Evolutionary conservation across 768 basidiomycete genomes (phyloP), one percentile per base, ranked within the genome.

Genomic region (Coprinopsis sp.): DNA sequence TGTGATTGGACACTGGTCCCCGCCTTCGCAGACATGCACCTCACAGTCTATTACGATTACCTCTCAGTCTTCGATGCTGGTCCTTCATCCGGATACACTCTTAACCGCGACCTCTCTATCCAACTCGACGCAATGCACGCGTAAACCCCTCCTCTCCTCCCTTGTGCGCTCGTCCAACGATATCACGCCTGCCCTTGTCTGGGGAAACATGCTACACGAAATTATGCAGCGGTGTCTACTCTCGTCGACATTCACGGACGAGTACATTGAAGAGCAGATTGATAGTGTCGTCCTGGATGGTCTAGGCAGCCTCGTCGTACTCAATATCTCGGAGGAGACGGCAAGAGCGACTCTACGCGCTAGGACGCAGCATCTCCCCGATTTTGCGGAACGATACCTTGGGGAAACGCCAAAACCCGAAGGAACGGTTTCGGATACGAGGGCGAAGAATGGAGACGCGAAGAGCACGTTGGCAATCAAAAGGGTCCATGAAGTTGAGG

Each of bases 191-290:
- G 72, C 84, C 4, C 71, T 90, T 10, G 72, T 95, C 0, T 97
- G 92, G 82, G 96, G 96, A 29, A 96, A 86, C 55, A 82, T 98
- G 64, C 75, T 96, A 4, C 96, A 99, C 56, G 84, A 91, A 53
- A 83, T 97, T 27, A 80, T 96, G 70, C 93, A 98, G 60, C 68
- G 73, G 0, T 92, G 90, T 54, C 68, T 98, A 42, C 62, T 60
- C 19, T 72, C 76, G 36, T 67, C 70, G 5, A 65, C 65, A 16
- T 91, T 87, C 87, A 81, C 82, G 31, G 70, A 79, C 31, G 55
- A 58, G 13, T 87, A 78, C 66, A 67, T 92, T 4, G 74, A 85
- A 14, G 65, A 68, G 19, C 68, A 74, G 51, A 82, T 86, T 40
- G 78, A 79, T 33, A 68, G 77, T 34, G 74, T 72, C 2, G 70